Percentiles rank a stretch among this genome's conserved stretches.
These are phyloP conservation scores for Volvox reticuliferus DNA, from an alignment of 139 green algal species.

Conservation along the genomic window DNA sequence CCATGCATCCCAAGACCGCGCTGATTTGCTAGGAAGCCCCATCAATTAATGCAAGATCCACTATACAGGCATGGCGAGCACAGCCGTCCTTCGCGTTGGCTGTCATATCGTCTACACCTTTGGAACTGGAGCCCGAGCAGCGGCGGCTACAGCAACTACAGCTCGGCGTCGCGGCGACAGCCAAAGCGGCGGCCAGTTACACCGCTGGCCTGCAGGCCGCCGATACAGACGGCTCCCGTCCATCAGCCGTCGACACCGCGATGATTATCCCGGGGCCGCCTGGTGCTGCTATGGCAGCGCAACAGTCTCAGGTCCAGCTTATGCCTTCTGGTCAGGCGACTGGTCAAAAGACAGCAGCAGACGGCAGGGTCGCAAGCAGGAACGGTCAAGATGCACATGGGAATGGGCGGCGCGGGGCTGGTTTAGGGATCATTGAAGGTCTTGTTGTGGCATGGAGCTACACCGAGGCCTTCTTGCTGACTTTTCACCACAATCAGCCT, in stretches of 20 bases:
- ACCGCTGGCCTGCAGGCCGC: not conserved
- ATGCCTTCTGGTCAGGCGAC: too few relatives aligned
- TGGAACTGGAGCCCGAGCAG: not conserved
- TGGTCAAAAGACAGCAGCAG: too few relatives aligned
- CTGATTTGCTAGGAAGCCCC: too few relatives aligned
- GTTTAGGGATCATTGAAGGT: not conserved
- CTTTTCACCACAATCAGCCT: not conserved
- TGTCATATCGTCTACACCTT: not conserved
- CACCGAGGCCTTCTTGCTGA: conserved; percentile 18
- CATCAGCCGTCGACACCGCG: not conserved
- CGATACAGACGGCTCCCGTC: not conserved
- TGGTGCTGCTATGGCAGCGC: not conserved
- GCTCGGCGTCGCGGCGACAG: not conserved
- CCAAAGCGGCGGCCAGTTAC: too few relatives aligned
- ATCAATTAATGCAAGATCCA: too few relatives aligned
- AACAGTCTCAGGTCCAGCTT: not conserved
- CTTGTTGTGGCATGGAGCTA: conserved; percentile 28
- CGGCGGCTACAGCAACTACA: not conserved
- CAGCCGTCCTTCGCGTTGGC: conserved; percentile 7
- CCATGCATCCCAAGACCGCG: too few relatives aligned
- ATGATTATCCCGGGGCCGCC: conserved; percentile 11
- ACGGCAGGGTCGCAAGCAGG: too few relatives aligned
- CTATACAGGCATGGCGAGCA: conserved; percentile 31
- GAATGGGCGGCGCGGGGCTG: too few relatives aligned
- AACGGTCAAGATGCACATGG: too few relatives aligned